phyloP scores from a whole-genome alignment of 257 asterid genomes.

The Ligustrum vulgare region DNA sequence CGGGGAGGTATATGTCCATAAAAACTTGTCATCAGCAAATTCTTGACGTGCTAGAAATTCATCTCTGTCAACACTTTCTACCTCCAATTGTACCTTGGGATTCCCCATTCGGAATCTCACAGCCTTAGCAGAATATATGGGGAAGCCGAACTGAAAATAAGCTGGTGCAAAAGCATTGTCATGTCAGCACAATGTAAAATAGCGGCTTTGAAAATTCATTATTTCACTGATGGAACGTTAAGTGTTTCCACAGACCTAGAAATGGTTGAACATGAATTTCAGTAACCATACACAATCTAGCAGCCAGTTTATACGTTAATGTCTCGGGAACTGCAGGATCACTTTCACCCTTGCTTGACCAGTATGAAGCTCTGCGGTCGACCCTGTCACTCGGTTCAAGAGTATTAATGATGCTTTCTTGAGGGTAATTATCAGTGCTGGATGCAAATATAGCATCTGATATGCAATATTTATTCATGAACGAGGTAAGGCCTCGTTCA shows the following conservation, averaged over 20 bases:
- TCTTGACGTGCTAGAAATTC: slow-evolving; percentile 31
- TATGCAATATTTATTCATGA: slow-evolving; percentile 43
- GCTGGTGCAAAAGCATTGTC: slow-evolving; percentile 45
- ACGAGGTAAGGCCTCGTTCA: slow-evolving; percentile 35
- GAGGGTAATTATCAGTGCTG: slow-evolving; percentile 76
- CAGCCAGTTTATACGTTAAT: slow-evolving; percentile 53
- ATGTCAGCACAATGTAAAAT: slow-evolving; percentile 26
- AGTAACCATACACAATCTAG: slow-evolving; percentile 58
- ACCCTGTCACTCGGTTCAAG: slow-evolving; percentile 50
- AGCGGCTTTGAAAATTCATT: not conserved
- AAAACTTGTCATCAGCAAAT: slow-evolving; percentile 40
- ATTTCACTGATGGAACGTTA: not conserved
- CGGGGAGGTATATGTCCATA: slow-evolving; percentile 69
- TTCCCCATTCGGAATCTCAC: slow-evolving; percentile 71
- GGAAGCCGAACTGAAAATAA: slow-evolving; percentile 70
- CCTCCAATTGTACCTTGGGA: slow-evolving; percentile 34
- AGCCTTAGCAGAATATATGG: slow-evolving; percentile 75
- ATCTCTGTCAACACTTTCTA: slow-evolving; percentile 27
- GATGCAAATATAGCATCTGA: slow-evolving; percentile 66
- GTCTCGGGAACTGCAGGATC: slow-evolving; percentile 60
- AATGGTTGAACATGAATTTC: slow-evolving; percentile 77
- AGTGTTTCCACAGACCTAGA: slow-evolving; percentile 50
- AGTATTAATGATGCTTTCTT: slow-evolving; percentile 71
- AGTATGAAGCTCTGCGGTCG: slow-evolving; percentile 65
- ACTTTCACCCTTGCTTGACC: slow-evolving; percentile 78